Evolutionary conservation across 176 grass and related monocot species (phyloP).

Genomic region (Juncus inflexus): DNA sequence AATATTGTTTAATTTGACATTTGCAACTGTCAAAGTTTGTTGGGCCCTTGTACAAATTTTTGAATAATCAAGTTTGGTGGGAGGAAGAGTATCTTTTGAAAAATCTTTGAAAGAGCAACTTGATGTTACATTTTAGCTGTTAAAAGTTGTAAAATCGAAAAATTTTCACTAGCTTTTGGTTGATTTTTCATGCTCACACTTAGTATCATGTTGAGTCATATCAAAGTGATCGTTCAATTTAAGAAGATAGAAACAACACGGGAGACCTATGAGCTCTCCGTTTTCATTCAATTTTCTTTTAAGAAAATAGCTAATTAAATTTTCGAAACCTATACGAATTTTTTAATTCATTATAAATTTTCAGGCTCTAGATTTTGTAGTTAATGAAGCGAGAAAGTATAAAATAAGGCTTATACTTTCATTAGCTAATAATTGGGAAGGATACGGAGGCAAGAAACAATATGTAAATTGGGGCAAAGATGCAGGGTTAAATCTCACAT

Average conservation of each 20-base stretch:
- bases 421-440: conserved; percentile 60
- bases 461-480: conserved; percentile 56
- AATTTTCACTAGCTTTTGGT: too few relatives aligned
- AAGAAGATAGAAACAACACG: neutral
- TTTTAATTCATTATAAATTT: neutral
- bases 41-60: conserved; percentile 2
- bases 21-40: neutral
- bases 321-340: neutral
- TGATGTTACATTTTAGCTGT: neutral
- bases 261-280: too few relatives aligned
- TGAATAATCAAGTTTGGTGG: conserved; percentile 5
- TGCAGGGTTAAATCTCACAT: conserved; percentile 38
- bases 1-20: too few relatives aligned
- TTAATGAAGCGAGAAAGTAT: conserved; percentile 62
- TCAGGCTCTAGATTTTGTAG: conserved; percentile 72
- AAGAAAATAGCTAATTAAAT: neutral
- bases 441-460: conserved; percentile 60
- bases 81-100: neutral
- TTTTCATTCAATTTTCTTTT: neutral
- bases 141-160: neutral
- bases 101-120: neutral
- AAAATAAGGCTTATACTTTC: conserved; percentile 51
- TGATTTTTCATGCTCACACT: too few relatives aligned
- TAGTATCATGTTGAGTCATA: neutral
- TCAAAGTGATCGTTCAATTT: neutral